phyloP scores from a whole-genome alignment of 2,329 filamentous ascomycete species.

The Aureobasidium pullulans region DNA sequence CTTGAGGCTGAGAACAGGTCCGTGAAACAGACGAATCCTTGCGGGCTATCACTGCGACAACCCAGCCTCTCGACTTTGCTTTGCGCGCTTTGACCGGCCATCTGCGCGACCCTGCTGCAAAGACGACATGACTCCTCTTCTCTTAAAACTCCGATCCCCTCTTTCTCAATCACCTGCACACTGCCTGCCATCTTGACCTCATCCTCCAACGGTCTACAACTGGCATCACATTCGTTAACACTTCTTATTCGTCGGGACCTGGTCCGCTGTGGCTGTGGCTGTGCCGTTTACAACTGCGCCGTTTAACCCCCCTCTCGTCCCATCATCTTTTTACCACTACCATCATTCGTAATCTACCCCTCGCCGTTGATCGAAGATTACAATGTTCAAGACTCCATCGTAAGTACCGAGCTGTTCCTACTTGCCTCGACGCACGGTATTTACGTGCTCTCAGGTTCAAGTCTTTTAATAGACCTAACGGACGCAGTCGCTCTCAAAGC shows the following conservation, averaged over 20 bases:
- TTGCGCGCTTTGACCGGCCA: constrained; percentile 1
- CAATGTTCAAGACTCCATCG: constrained; percentile 13
- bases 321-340: constrained; percentile 2
- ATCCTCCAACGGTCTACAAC: not conserved
- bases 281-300: constrained; percentile 6
- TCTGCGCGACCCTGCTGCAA: not conserved
- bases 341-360: constrained; percentile 10
- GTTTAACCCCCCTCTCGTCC: not conserved
- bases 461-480: constrained; percentile 6
- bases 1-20: constrained; percentile 11
- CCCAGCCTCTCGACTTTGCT: constrained; percentile 4
- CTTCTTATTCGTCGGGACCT: not conserved
- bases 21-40: constrained; percentile 2
- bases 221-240: constrained; percentile 6
- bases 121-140: not conserved
- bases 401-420: not conserved
- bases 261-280: constrained; percentile 7
- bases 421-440: not conserved
- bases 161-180: constrained; percentile 3
- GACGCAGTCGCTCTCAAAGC: constrained; percentile 1
- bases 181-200: constrained; percentile 3
- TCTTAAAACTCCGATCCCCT: not conserved
- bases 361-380: constrained; percentile 3
- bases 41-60: constrained; percentile 10
- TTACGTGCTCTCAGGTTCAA: constrained; percentile 2